Percentiles rank a stretch among this genome's conserved stretches.
Conservation (phyloP, 495 filamentous ascomycete species). For the Podospora comata region DNA sequence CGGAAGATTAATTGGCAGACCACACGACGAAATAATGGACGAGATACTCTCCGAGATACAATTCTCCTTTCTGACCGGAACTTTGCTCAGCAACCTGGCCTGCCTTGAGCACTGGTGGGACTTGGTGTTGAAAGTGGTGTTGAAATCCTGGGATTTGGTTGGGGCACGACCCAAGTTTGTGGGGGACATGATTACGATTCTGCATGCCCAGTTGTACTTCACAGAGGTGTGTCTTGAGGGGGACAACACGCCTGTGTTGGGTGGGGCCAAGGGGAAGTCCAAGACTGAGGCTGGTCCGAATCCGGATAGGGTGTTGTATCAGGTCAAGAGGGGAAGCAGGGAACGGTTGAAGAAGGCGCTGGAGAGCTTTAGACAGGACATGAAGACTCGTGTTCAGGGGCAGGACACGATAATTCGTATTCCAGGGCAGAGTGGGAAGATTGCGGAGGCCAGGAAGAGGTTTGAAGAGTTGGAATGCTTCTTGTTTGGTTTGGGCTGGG, state of each 20-base stretch:
- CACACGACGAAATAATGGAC: background rate
- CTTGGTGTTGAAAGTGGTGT: constrained; percentile 59
- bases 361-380: constrained; percentile 41
- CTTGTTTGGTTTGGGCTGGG: constrained; percentile 46
- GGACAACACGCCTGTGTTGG: background rate
- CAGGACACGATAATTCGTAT: constrained; percentile 26
- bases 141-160: constrained; percentile 65
- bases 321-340: constrained; percentile 42
- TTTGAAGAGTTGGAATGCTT: constrained; percentile 47
- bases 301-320: constrained; percentile 43
- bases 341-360: constrained; percentile 37
- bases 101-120: constrained; percentile 89
- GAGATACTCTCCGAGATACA: constrained; percentile 73
- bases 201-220: constrained; percentile 69
- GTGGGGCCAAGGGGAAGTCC: background rate
- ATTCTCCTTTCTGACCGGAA: constrained; percentile 75
- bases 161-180: constrained; percentile 57
- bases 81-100: constrained; percentile 78
- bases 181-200: constrained; percentile 53
- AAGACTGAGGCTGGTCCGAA: constrained; percentile 14
- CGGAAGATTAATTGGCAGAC: background rate
- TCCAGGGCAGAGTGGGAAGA: constrained; percentile 26
- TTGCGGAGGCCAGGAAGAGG: constrained; percentile 22
- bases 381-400: constrained; percentile 21
- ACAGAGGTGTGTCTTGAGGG: constrained; percentile 58